Evolutionary conservation across 768 basidiomycete species (phyloP).

Genomic region (Ramaria rubella): DNA sequence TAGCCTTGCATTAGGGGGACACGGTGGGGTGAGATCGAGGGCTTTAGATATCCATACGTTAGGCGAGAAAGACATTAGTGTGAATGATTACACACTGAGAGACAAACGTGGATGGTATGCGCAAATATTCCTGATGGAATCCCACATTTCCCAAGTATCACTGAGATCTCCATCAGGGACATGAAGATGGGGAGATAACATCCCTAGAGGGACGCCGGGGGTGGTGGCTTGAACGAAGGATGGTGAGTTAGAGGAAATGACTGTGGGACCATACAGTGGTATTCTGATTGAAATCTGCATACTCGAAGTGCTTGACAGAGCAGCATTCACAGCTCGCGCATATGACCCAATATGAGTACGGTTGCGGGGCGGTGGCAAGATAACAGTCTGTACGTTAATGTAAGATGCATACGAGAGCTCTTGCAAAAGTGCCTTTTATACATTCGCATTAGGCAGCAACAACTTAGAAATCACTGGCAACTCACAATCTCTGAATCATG

Average conservation of each 20-base stretch:
- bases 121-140: constrained; percentile 84
- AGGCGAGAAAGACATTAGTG: constrained; percentile 1
- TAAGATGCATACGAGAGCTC: constrained; percentile 92
- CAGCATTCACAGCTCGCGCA: constrained; percentile 81
- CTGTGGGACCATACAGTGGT: constrained; percentile 71
- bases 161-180: constrained; percentile 54
- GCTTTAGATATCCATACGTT: constrained; percentile 43
- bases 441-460: background rate
- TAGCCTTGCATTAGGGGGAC: constrained; percentile 71
- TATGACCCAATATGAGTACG: constrained; percentile 86
- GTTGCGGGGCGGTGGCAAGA: constrained; percentile 84
- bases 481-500: constrained; percentile 93
- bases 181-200: constrained; percentile 19
- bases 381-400: constrained; percentile 75
- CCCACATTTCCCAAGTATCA: constrained; percentile 98
- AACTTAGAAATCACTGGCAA: constrained; percentile 14
- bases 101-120: constrained; percentile 72
- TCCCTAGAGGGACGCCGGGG: background rate
- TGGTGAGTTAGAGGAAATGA: constrained; percentile 31
- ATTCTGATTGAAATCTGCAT: constrained; percentile 73
- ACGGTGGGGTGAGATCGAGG: constrained; percentile 83
- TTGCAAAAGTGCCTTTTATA: constrained; percentile 77
- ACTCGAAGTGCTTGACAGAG: constrained; percentile 53
- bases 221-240: constrained; percentile 10
- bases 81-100: constrained; percentile 45